phyloP scores from a whole-genome alignment of 148 eudicot genomes.

The Chenopodium album region DNA sequence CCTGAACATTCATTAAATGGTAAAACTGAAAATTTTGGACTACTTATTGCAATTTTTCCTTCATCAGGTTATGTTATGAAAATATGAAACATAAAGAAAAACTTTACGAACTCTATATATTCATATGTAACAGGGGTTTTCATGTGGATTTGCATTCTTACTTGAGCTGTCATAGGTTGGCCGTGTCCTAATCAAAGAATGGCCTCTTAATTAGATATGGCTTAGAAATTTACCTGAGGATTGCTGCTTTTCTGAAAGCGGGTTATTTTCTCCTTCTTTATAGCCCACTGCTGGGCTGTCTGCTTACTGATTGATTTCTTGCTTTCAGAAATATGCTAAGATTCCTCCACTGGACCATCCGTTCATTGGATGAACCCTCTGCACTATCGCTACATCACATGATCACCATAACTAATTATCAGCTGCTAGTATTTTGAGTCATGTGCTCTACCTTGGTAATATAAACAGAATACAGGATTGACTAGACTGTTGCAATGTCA shows the following conservation, averaged over 20 bases:
- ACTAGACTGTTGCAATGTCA: neutral
- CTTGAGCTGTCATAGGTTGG: neutral
- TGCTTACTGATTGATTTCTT: neutral
- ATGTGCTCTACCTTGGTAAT: neutral
- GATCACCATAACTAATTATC: neutral
- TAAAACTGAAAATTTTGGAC: too few relatives aligned
- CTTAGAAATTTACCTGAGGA: neutral
- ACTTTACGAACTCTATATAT: too few relatives aligned
- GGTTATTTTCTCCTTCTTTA: neutral
- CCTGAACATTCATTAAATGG: neutral
- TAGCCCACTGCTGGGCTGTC: neutral
- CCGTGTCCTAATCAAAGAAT: neutral
- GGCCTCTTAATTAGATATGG: neutral
- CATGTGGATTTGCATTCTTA: neutral
- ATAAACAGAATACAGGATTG: neutral
- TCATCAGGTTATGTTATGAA: too few relatives aligned
- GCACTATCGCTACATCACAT: neutral
- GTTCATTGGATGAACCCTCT: neutral
- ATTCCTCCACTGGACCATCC: too few relatives aligned
- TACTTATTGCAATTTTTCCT: too few relatives aligned
- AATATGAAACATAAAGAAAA: too few relatives aligned
- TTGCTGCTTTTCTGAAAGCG: neutral
- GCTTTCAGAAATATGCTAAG: neutral
- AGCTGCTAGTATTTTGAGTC: neutral
- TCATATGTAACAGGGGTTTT: neutral